Percentiles rank a stretch among this genome's conserved stretches.
phyloP scores from a whole-genome alignment of 164 flowering plant species.

The Protea cynaroides region DNA sequence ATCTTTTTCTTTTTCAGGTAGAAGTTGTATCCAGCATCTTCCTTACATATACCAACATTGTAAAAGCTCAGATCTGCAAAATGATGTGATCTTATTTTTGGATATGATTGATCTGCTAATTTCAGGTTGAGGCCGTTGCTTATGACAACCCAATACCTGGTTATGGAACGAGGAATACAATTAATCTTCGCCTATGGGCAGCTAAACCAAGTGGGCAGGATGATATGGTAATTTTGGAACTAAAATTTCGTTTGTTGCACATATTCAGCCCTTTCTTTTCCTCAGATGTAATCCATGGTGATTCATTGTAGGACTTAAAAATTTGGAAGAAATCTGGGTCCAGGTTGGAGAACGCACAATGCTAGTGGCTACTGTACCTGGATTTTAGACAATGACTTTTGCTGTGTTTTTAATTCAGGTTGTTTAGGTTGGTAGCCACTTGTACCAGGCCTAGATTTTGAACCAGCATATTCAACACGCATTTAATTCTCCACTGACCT shows the following conservation, averaged over 20 bases:
- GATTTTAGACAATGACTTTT: no score
- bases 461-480: no score
- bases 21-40: neutral
- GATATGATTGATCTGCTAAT: slow-evolving; percentile 8
- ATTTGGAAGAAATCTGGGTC: no score
- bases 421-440: neutral
- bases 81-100: neutral
- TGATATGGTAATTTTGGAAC: slow-evolving; percentile 38
- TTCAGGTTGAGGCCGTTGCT: slow-evolving; percentile 58
- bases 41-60: neutral
- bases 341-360: no score
- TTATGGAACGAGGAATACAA: slow-evolving; percentile 51
- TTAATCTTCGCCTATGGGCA: slow-evolving; percentile 59
- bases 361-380: no score
- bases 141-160: slow-evolving; percentile 69
- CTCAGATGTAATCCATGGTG: no score
- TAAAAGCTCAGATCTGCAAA: neutral
- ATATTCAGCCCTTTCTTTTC: no score
- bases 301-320: no score
- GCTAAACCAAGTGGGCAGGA: slow-evolving; percentile 51
- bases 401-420: neutral
- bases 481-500: no score
- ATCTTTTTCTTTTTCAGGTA: neutral
- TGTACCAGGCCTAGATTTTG: no score
- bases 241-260: neutral